Evolutionary conservation across 345 rosid genomes (phyloP).

Genomic region (Excoecaria agallocha): DNA sequence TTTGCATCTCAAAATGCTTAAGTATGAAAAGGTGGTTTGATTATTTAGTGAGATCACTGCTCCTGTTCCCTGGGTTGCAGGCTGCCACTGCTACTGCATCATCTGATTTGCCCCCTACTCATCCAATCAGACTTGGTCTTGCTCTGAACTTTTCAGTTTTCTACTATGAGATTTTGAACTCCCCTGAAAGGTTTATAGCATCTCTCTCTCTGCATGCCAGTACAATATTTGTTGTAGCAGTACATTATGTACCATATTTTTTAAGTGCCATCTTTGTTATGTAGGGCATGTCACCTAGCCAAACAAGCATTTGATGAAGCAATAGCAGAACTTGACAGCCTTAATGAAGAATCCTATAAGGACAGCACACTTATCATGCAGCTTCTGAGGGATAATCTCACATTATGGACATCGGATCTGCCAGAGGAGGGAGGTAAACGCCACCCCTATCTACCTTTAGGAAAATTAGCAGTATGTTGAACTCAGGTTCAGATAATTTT

Average conservation of each 20-base stretch:
- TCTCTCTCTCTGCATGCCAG: neutral
- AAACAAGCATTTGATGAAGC: slow-evolving; percentile 91
- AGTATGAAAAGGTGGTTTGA: neutral
- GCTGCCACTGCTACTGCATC: slow-evolving; percentile 39
- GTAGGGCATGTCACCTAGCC: slow-evolving; percentile 81
- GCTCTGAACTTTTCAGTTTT: slow-evolving; percentile 48
- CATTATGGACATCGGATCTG: slow-evolving; percentile 79
- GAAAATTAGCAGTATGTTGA: neutral
- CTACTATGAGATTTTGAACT: slow-evolving; percentile 47
- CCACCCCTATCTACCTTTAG: neutral
- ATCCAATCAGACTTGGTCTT: slow-evolving; percentile 49
- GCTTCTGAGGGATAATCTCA: slow-evolving; percentile 85
- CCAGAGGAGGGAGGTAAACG: slow-evolving; percentile 77
- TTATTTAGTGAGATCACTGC: neutral
- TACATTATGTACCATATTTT: neutral
- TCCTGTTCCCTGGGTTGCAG: slow-evolving; percentile 22
- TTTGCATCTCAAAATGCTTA: neutral
- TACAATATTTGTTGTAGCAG: slow-evolving; percentile 6
- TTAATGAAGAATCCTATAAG: slow-evolving; percentile 81
- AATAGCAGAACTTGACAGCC: slow-evolving; percentile 80
- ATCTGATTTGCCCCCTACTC: slow-evolving; percentile 41
- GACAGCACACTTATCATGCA: slow-evolving; percentile 91
- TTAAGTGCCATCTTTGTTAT: slow-evolving; percentile 10
- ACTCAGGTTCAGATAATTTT: neutral
- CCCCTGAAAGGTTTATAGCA: slow-evolving; percentile 32